Evolutionary conservation across 768 basidiomycete genomes (phyloP).

Genomic region (Lactarius akahatsu): DNA sequence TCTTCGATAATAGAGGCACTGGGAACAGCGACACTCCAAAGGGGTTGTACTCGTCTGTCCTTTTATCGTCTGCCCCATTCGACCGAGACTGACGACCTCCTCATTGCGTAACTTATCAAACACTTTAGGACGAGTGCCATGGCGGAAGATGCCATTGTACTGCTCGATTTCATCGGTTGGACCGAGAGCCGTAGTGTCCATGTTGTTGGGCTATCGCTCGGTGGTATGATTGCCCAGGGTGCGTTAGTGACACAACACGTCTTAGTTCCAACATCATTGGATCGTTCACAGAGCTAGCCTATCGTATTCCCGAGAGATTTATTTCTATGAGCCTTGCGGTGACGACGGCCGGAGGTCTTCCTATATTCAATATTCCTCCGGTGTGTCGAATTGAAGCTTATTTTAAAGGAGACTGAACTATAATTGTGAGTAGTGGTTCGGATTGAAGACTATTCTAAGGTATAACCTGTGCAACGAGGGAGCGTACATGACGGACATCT

Average conservation of each 20-base stretch:
- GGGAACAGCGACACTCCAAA: slow-evolving; percentile 69
- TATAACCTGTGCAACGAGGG: neutral
- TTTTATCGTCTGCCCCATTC: slow-evolving; percentile 13
- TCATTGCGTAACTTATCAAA: neutral
- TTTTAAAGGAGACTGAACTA: neutral
- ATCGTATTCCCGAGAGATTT: slow-evolving; percentile 63
- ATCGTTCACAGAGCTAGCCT: slow-evolving; percentile 56
- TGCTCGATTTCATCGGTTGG: slow-evolving; percentile 75
- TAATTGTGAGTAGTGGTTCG: slow-evolving; percentile 27
- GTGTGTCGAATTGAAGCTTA: slow-evolving; percentile 39
- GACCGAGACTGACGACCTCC: neutral
- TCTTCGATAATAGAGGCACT: slow-evolving; percentile 85
- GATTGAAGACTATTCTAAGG: slow-evolving; percentile 21
- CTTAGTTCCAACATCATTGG: neutral
- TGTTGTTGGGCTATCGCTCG: slow-evolving; percentile 72
- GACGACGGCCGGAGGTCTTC: slow-evolving; percentile 63
- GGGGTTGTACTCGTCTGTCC: slow-evolving; percentile 72
- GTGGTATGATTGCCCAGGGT: slow-evolving; percentile 87
- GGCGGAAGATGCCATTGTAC: slow-evolving; percentile 69
- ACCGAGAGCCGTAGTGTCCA: slow-evolving; percentile 59
- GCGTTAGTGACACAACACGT: neutral
- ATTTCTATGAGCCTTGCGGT: slow-evolving; percentile 64
- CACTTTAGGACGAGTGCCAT: slow-evolving; percentile 62
- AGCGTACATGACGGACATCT: neutral
- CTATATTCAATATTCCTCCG: slow-evolving; percentile 62